Base-by-base conservation (phyloP, 805 yeast genomes). In the Ogataea ramenticola region DNA sequence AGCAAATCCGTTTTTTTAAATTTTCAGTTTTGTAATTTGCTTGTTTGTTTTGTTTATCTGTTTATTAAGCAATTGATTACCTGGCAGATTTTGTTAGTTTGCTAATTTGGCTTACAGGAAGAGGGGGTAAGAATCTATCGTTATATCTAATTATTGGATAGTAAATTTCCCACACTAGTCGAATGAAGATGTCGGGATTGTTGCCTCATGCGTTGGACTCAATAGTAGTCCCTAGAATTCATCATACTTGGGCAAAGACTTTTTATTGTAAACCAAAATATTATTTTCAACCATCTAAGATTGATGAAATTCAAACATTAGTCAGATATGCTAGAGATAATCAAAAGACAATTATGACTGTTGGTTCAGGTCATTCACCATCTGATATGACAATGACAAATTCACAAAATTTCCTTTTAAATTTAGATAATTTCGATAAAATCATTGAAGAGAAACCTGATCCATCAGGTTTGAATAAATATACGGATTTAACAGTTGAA, bases 341-440 rank as follows among this genome's bases (percentile, higher is more conserved):
- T 21, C 67, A 71, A 17, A 82, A 79, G 52, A 85, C 95, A 16
- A 65, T 91, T 44, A 81, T 86, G 72, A 78, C 86, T 2, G 90
- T 86, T 9, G 99, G 99, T 0, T 79, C 96, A 0, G 96, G 96
- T 29, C 98, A 93, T 60, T 89, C 97, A 8, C 99, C 99, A 0
- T 84, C 95, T 36, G 90, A 81, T 57, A 66, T 93, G 65, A 87
- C 96, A 43, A 82, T 89, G 83, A 85, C 96, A 4, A 66, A 70
- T 29, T 17, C 24, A 3, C 17, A 20, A 6, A 93, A 86, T 46
- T 90, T 96, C 96, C 66, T 93, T 17, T 76, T 95, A 49, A 90
- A 86, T 59, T 71, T 91, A 55, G 98, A 91, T 63, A 77, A 78
- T 45, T 74, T 85, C 60, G 76, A 79, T 59, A 55, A 61, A n/a